Base-by-base conservation (phyloP, 306 rosid species). In the Carpinus viminea region DNA sequence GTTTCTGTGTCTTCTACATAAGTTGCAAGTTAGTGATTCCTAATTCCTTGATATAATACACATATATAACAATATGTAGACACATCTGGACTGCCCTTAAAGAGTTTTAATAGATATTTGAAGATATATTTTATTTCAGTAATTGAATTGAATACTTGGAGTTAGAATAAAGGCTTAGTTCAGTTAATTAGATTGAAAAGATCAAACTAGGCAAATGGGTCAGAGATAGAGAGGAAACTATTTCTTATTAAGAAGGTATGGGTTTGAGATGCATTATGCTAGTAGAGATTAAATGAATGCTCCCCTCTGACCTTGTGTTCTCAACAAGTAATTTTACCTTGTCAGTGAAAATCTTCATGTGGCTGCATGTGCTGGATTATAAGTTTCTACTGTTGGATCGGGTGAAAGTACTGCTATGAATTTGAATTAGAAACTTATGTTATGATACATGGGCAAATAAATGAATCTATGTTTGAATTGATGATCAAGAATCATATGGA, bases 401-500 rank as follows among this genome's bases (percentile, higher is more conserved):
- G n/a, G 28, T 36, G 70, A 36, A 66, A 66, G 26, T 36, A n/a
- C 71, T 66, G 24, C 21, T 66, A 18, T 2, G n/a, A 71, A 17
- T 1, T 52, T 57, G 68, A 46, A 28, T 60, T 62, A 60, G 68
- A 76, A 54, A 77, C 48, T 38, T 51, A 18, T 56, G 48, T 5
- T 60, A 70, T 69, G 61, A 4, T 48, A 36, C 12, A 12, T 12
- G 57, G 59, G 10, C 9, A 76, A 45, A 59, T 10, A 52, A 50
- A 69, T 66, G 24, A 41, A 71, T 28, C 11, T 53, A 20, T 74
- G 45, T 12, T 24, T 70, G 45, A 12, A 69, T 43, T 46, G 68
- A 31, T 71, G 61, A 72, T 76, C 18, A 71, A 70, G 21, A 34
- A 15, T 51, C 7, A 55, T 71, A 10, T 24, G 74, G 41, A 20